Evolutionary conservation across 1,284 basidiomycete species (phyloP).

Genomic region (Taiwanofungus camphoratus): DNA sequence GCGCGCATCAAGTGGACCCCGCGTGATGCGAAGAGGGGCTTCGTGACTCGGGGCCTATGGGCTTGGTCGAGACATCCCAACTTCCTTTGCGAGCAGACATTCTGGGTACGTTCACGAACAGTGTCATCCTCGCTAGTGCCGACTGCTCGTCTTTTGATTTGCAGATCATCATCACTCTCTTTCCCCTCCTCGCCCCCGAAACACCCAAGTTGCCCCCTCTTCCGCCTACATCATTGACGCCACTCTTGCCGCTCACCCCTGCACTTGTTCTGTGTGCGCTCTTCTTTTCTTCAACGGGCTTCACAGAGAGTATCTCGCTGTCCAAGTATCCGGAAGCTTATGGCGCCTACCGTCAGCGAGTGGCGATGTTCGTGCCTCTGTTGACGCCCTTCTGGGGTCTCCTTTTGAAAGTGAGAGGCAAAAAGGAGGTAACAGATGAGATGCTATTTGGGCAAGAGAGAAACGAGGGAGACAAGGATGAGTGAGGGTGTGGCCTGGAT

Average conservation of each 20-base stretch:
- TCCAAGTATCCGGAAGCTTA: constrained; percentile 77
- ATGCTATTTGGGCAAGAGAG: constrained; percentile 36
- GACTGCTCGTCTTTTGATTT: constrained; percentile 59
- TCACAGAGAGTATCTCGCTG: constrained; percentile 76
- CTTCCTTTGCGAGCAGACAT: constrained; percentile 83
- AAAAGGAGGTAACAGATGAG: constrained; percentile 32
- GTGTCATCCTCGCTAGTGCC: not conserved
- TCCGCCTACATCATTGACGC: constrained; percentile 24
- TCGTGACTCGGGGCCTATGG: constrained; percentile 83
- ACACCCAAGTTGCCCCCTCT: constrained; percentile 32
- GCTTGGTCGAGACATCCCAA: constrained; percentile 87
- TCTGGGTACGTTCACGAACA: constrained; percentile 62
- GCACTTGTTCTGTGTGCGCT: constrained; percentile 56
- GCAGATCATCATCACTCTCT: constrained; percentile 61
- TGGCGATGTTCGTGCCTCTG: constrained; percentile 76
- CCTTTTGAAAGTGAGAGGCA: constrained; percentile 30
- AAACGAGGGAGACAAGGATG: constrained; percentile 18
- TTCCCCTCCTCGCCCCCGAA: constrained; percentile 52
- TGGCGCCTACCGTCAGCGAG: constrained; percentile 65
- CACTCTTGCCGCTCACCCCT: constrained; percentile 43
- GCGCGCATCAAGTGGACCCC: constrained; percentile 59
- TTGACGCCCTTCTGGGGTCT: constrained; percentile 42
- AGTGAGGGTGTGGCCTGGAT: constrained; percentile 18
- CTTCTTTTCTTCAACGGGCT: constrained; percentile 69
- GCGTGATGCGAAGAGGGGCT: constrained; percentile 74